Evolutionary conservation across 495 filamentous ascomycete species (phyloP), one percentile per base, ranked within the genome.

Genomic region (Neurospora sp.): DNA sequence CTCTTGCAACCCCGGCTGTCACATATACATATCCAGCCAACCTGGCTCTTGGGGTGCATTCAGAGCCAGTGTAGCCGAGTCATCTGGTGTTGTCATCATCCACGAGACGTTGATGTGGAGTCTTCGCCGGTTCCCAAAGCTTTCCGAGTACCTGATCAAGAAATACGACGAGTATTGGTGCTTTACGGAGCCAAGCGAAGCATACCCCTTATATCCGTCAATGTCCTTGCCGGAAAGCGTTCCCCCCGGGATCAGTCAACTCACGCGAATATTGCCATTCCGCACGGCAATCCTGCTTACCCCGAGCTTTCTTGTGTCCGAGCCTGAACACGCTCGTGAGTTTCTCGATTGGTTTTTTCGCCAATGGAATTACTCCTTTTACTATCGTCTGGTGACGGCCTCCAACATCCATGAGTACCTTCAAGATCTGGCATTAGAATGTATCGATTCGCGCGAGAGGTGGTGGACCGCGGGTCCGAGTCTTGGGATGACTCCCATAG

Each of bases 281-380:
- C 89, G 90, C 6, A 79, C 81, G 6, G 88, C 84, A 1, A 85
- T 90, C 31, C 78, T 93, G 0, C 75, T 94, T 6, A 90, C 90
- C 0, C 89, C 91, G 42, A 90, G 90, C 71, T 85, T 91, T 59
- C 79, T 89, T 45, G 74, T 88, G 71, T 81, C 81, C 0, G 85
- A 89, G 31, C 85, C 87, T 1, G 76, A 82, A 3, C 84, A 80
- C 48, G 81, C 88, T 4, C 76, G 82, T 12, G 78, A 85, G 5
- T 82, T 91, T n/a, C 73, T 93, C 5, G 77, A 80, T 1, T 92
- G 89, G 89, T 91, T 91, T 70, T 65, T 72, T 16, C 4, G 22
- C 12, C 79, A 74, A 22, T 80, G 76, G 40, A 27, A 12, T 27
- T 6, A 22, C 48, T 69, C 17, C 14, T 70, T 70, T 59, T 8